Evolutionary conservation across 2,329 filamentous ascomycete genomes (phyloP), one percentile per base, ranked within the genome.

Genomic region (Cryphonectria nitschkei): DNA sequence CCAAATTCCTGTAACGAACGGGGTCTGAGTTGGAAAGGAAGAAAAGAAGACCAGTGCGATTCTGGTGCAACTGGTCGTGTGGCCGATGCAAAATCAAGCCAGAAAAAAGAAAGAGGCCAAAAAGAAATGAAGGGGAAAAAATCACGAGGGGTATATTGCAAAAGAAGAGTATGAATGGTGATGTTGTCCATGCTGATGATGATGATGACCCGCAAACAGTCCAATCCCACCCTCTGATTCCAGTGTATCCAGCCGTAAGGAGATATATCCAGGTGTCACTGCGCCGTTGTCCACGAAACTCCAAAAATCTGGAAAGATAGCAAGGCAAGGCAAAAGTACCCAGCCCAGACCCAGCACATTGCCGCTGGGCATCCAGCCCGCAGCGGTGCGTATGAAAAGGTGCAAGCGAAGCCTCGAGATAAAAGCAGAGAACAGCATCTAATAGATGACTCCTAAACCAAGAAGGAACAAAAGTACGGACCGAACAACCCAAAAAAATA

Each of bases 111-210:
- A 26, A 70, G 19, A 54, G 67, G 19, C 29, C 16, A 66, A 37
- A 43, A 70, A 56, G 39, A 46, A 39, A 56, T 26, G 26, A 39
- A 9, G 7, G 11, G 9, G 37, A 65, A 39, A 32, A 41, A 29
- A 26, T 2, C 41, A 69, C 67, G 54, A 41, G 70, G 70, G 64
- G 37, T 54, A 70, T 66, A 65, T 70, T 68, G 67, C 67, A 63
- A 52, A 50, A 43, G 56, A 61, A 54, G 52, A 26, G 52, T 29
- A 62, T 32, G 37, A 68, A 58, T 32, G 39, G 29, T 46, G 54
- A 34, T 43, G 58, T 26, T 26, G 26, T 26, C 26, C 26, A 41
- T 60, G 54, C n/a, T 32, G 43, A 61, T 32, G 37, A 32, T 60
- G 54, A 34, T 43, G 43, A 50, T 41, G 37, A 46, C 54, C 52